These are phyloP conservation scores for Aspergillus jensenii DNA, from an alignment of 2,329 filamentous ascomycete species.

Conservation along the genomic window DNA sequence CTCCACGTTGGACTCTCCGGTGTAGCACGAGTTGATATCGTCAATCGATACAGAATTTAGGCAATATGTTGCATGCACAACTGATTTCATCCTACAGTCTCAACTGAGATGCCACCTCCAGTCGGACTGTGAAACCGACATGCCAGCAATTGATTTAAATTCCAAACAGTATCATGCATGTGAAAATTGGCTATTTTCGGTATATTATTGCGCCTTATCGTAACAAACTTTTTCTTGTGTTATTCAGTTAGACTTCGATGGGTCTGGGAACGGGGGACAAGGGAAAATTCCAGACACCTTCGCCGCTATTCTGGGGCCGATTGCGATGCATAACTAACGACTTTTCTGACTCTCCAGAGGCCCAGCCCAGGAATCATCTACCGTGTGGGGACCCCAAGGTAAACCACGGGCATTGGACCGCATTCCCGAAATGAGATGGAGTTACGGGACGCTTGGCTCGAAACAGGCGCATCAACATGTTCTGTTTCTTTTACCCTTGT, in stretches of 20 bases:
- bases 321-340: constrained; percentile 9
- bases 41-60: constrained; percentile 14
- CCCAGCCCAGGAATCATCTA: constrained; percentile 15
- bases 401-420: constrained; percentile 22
- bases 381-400: constrained; percentile 22
- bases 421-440: constrained; percentile 23
- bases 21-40: constrained; percentile 12
- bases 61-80: constrained; percentile 17
- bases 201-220: constrained; percentile 15
- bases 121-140: constrained; percentile 1
- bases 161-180: neutral
- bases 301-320: constrained; percentile 8
- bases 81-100: constrained; percentile 10
- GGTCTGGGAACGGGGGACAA: constrained; percentile 17
- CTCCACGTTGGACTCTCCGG: neutral
- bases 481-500: constrained; percentile 12
- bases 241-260: constrained; percentile 20
- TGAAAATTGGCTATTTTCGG: constrained; percentile 1
- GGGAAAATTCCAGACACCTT: constrained; percentile 14
- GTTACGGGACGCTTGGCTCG: constrained; percentile 15
- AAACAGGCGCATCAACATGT: constrained; percentile 18
- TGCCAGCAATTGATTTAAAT: neutral
- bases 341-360: constrained; percentile 7
- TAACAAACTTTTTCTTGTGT: constrained; percentile 7
- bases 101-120: constrained; percentile 17